Percentiles rank a stretch among this genome's conserved stretches.
Conservation (phyloP, 1,139 yeast species). For the Kodamaea suecica region DNA sequence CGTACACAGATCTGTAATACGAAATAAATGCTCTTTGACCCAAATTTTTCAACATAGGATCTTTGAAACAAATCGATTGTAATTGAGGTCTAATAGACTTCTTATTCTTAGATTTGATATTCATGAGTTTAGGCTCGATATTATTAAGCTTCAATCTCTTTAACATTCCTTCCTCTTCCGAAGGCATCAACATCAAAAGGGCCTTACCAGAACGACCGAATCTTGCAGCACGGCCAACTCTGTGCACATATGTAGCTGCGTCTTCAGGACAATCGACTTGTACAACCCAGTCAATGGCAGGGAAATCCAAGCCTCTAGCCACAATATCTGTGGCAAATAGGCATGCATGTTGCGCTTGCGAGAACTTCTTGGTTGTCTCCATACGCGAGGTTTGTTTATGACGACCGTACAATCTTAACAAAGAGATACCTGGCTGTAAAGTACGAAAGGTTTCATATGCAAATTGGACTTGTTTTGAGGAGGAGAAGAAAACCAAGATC, state of each 20-base stretch:
- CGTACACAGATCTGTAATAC: conserved; percentile 76
- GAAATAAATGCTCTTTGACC: conserved; percentile 96
- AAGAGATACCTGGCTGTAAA: conserved; percentile 92
- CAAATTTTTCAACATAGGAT: conserved; percentile 84
- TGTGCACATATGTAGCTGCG: conserved; percentile 88
- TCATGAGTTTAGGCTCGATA: conserved; percentile 69
- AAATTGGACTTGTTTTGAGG: conserved; percentile 93
- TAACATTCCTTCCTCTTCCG: conserved; percentile 78
- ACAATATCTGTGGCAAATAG: conserved; percentile 95
- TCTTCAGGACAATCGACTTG: conserved; percentile 98
- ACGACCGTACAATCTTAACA: conserved; percentile 89
- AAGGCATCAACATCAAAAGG: conserved; percentile 74
- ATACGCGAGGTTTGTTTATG: conserved; percentile 92
- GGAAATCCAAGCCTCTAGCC: conserved; percentile 96
- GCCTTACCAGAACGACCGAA: conserved; percentile 90
- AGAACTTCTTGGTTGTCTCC: conserved; percentile 83
- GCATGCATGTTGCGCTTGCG: conserved; percentile 84
- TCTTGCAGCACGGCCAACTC: conserved; percentile 96
- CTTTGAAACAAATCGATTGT: conserved; percentile 87
- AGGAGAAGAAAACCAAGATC: conserved; percentile 82
- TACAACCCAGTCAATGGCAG: conserved; percentile 95
- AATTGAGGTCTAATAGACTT: conserved; percentile 79
- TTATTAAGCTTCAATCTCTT: conserved; percentile 59
- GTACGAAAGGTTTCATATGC: conserved; percentile 89
- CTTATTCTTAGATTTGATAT: conserved; percentile 72